phyloP scores from a whole-genome alignment of 2,329 filamentous ascomycete species.

The Torrubiella hemipterigena region DNA sequence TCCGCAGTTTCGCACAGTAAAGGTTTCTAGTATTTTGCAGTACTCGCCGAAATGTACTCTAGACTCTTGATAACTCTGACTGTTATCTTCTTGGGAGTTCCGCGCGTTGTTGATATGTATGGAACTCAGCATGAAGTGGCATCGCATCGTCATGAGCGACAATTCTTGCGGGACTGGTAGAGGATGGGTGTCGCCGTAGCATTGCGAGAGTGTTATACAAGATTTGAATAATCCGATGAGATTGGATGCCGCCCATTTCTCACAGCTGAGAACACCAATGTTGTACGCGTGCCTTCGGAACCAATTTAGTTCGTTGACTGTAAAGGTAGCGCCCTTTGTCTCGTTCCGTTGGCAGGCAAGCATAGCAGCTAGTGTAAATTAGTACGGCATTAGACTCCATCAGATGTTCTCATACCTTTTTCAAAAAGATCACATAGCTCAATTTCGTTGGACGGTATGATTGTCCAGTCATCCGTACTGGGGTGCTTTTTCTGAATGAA shows the following conservation, averaged over 20 bases:
- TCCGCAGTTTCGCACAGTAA: no score
- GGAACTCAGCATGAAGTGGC: conserved; percentile 54
- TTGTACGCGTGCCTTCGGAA: conserved; percentile 78
- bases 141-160: conserved; percentile 50
- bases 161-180: conserved; percentile 32
- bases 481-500: no score
- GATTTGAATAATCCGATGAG: conserved; percentile 44
- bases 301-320: conserved; percentile 62
- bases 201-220: conserved; percentile 38
- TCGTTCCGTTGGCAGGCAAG: no score
- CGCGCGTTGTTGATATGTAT: conserved; percentile 40
- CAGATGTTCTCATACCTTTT: no score
- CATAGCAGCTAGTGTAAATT: no score
- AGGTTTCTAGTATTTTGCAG: neutral
- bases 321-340: conserved; percentile 29
- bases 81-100: conserved; percentile 3
- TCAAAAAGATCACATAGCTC: no score
- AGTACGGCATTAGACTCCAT: no score
- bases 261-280: conserved; percentile 49
- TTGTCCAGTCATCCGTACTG: no score
- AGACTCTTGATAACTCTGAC: conserved; percentile 47
- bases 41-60: conserved; percentile 41
- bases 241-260: conserved; percentile 38
- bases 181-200: conserved; percentile 36
- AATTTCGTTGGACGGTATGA: no score